Percentiles rank a stretch among this genome's conserved stretches.
These are phyloP conservation scores for Melampsora abietis-canadensis DNA, from an alignment of 1,284 basidiomycete species.

Conservation along the genomic window DNA sequence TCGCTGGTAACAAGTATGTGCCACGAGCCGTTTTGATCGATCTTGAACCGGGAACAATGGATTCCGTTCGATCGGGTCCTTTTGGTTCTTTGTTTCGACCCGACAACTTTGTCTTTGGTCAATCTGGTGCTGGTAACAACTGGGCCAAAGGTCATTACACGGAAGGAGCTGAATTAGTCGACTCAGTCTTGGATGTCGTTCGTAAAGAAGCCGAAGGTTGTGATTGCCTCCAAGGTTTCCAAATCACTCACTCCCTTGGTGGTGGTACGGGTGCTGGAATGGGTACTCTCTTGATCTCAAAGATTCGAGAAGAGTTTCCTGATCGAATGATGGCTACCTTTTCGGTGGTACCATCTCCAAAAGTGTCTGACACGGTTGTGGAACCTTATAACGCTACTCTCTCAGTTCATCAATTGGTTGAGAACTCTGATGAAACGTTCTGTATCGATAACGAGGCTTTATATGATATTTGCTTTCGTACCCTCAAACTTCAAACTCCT, in stretches of 20 bases:
- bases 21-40: conserved; percentile 89
- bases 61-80: conserved; percentile 64
- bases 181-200: conserved; percentile 65
- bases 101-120: conserved; percentile 67
- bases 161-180: conserved; percentile 90
- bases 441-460: conserved; percentile 93
- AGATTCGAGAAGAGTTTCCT: conserved; percentile 82
- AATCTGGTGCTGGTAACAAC: conserved; percentile 79
- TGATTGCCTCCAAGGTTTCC: conserved; percentile 89
- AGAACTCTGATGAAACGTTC: conserved; percentile 83
- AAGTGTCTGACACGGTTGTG: conserved; percentile 91
- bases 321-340: conserved; percentile 92
- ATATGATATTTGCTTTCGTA: conserved; percentile 76
- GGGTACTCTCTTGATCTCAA: conserved; percentile 75
- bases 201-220: conserved; percentile 64
- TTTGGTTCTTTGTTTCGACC: conserved; percentile 77
- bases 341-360: conserved; percentile 84
- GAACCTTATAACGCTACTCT: conserved; percentile 91
- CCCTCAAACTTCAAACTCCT: conserved; percentile 70
- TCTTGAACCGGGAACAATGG: conserved; percentile 83
- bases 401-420: conserved; percentile 84
- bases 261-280: conserved; percentile 92
- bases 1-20: conserved; percentile 67
- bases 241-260: conserved; percentile 85
- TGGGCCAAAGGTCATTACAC: conserved; percentile 71